Base-by-base conservation (phyloP, 1,284 basidiomycete species). In the Tetrapyrgos nigripes region DNA sequence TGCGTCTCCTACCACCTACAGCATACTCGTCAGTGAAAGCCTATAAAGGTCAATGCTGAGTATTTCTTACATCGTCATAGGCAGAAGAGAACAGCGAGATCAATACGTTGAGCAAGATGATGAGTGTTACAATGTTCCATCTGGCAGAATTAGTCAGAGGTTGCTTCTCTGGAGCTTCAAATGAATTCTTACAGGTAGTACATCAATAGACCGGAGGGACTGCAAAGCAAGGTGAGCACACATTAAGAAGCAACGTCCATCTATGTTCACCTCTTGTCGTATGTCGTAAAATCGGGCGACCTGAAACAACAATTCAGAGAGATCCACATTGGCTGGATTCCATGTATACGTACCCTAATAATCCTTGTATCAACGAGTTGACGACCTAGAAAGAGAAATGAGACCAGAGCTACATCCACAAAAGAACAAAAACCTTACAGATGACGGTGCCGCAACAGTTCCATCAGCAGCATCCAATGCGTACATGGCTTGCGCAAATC, bases 61-160 rank as follows among this genome's bases (percentile, higher is more conserved):
- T 62, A 50, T 55, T n/a, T 81, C 84, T 78, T 68, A 94, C 92
- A 67, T 94, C 93, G 14, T 88, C 85, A 70, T 96, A 96, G 0
- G 94, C 94, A 33, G 93, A 93, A 11, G 94, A 88, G 71, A 96
- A 98, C 67, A 98, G 77, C 11, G 97, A 98, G 66, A 99, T 95
- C 66, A 99, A 83, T 69, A 99, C 89, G 73, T 97, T 98, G 73
- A 97, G 84, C 55, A 98, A 83, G 62, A 98, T 88, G 58, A 98
- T 83, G n/a, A 88, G 88, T 1, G 93, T 91, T 44, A 89, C 82
- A 48, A 94, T 84, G 73, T 92, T 95, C 94, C 95, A 96, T 58
- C 89, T 91, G 62, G 50, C 9, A 6, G 40, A 14, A 40, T 46
- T 26, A 55, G 33, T 55, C 23, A 64, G 31, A 10, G 13, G n/a